Evolutionary conservation across 768 basidiomycete genomes (phyloP).

Genomic region (Pleurotus platypus): DNA sequence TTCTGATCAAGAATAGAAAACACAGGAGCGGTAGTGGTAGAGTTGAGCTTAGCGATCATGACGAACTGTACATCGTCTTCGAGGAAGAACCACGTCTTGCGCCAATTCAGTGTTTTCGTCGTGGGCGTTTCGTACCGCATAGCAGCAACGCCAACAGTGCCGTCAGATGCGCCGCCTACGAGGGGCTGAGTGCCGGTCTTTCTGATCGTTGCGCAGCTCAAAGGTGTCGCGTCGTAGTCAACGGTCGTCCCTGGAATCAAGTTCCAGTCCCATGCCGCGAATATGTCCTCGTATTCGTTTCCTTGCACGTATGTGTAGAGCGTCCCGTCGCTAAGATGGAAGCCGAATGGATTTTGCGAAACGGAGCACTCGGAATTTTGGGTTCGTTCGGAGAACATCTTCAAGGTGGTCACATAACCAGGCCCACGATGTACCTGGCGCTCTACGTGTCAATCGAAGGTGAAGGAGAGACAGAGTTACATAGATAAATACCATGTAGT

Average conservation of each 20-base stretch:
- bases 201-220: slow-evolving; percentile 17
- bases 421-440: slow-evolving; percentile 40
- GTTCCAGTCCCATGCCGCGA: slow-evolving; percentile 57
- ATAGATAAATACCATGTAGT: slow-evolving; percentile 39
- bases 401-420: slow-evolving; percentile 39
- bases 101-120: slow-evolving; percentile 24
- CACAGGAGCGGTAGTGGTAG: slow-evolving; percentile 17
- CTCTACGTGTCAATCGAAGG: not conserved
- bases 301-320: slow-evolving; percentile 46
- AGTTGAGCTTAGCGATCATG: slow-evolving; percentile 21
- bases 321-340: slow-evolving; percentile 49
- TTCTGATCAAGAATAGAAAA: slow-evolving; percentile 32
- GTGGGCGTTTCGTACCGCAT: slow-evolving; percentile 33
- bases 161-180: slow-evolving; percentile 32
- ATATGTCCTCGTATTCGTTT: slow-evolving; percentile 41
- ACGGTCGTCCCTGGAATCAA: slow-evolving; percentile 45
- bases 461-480: not conserved
- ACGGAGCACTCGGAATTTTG: slow-evolving; percentile 44
- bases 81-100: slow-evolving; percentile 35
- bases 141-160: slow-evolving; percentile 25
- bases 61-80: slow-evolving; percentile 29
- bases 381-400: slow-evolving; percentile 43
- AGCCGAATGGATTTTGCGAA: slow-evolving; percentile 41
- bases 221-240: slow-evolving; percentile 26
- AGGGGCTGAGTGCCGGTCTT: slow-evolving; percentile 21